Percentiles rank a stretch among this genome's conserved stretches.
Evolutionary conservation across 768 basidiomycete species (phyloP).

Genomic region (Mycena latifolia): DNA sequence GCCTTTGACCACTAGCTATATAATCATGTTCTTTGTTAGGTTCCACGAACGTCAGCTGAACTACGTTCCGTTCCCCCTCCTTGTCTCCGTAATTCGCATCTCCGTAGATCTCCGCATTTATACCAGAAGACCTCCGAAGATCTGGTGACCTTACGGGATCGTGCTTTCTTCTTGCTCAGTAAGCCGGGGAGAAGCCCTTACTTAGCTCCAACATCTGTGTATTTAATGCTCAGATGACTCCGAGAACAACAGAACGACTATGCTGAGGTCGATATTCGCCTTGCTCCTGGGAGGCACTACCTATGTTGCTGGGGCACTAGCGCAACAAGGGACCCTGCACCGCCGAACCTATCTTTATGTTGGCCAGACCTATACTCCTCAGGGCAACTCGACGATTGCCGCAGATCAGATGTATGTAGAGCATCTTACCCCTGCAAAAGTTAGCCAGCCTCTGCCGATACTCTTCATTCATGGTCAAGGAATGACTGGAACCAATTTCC

Average conservation of each 20-base stretch:
- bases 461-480: slow-evolving; percentile 64
- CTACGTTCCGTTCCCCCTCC: no score
- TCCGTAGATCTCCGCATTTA: no score
- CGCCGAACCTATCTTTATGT: slow-evolving; percentile 62
- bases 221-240: background rate
- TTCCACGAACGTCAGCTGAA: no score
- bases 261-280: background rate
- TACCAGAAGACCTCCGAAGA: background rate
- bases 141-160: background rate
- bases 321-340: slow-evolving; percentile 51
- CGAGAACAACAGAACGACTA: background rate
- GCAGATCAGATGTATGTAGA: slow-evolving; percentile 67
- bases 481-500: slow-evolving; percentile 65
- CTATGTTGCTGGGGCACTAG: slow-evolving; percentile 7
- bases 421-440: slow-evolving; percentile 55
- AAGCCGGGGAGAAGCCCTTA: background rate
- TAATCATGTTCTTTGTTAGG: no score
- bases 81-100: no score
- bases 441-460: slow-evolving; percentile 55
- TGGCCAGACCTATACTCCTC: slow-evolving; percentile 54
- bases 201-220: background rate
- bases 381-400: slow-evolving; percentile 51
- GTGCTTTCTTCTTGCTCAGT: background rate
- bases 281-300: background rate
- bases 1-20: background rate